Conservation (phyloP, 2,329 filamentous ascomycete genomes). For the Dothistroma septosporum region DNA sequence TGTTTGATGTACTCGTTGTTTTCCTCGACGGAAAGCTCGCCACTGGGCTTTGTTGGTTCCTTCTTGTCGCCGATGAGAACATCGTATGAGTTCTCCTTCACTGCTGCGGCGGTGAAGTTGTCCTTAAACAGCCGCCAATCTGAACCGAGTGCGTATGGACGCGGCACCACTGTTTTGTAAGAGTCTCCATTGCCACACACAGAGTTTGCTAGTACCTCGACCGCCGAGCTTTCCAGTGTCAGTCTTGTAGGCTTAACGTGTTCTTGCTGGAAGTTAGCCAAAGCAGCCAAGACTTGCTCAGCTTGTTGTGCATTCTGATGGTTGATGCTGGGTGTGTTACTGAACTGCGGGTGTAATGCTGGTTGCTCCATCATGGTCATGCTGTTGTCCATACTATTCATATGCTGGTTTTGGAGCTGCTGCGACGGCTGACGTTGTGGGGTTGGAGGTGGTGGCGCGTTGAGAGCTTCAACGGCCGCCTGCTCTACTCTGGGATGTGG, state of each 20-base stretch:
- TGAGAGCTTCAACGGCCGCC: neutral
- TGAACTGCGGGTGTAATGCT: constrained; percentile 2
- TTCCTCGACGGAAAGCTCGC: constrained; percentile 25
- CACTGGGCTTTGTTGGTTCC: constrained; percentile 26
- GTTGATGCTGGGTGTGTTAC: constrained; percentile 3
- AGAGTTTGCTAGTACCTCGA: constrained; percentile 30
- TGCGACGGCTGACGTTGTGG: neutral
- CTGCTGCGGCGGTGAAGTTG: constrained; percentile 27
- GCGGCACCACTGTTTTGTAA: constrained; percentile 21
- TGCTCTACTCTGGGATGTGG: constrained; percentile 13
- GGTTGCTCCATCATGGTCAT: constrained; percentile 6
- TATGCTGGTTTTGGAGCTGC: neutral
- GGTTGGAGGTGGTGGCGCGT: neutral
- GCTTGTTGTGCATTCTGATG: constrained; percentile 13
- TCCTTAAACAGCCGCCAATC: constrained; percentile 30
- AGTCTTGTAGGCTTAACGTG: constrained; percentile 28
- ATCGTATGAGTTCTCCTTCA: constrained; percentile 32
- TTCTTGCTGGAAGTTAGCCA: constrained; percentile 26
- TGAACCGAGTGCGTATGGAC: constrained; percentile 14
- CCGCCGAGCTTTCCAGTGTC: constrained; percentile 26
- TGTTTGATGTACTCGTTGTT: constrained; percentile 36
- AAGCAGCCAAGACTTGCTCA: constrained; percentile 17
- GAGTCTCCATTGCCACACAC: constrained; percentile 31
- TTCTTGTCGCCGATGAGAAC: constrained; percentile 28
- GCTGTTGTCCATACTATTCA: constrained; percentile 17